phyloP scores from a whole-genome alignment of 192 early-diverging fungal genomes.

The Podochytrium sp. region DNA sequence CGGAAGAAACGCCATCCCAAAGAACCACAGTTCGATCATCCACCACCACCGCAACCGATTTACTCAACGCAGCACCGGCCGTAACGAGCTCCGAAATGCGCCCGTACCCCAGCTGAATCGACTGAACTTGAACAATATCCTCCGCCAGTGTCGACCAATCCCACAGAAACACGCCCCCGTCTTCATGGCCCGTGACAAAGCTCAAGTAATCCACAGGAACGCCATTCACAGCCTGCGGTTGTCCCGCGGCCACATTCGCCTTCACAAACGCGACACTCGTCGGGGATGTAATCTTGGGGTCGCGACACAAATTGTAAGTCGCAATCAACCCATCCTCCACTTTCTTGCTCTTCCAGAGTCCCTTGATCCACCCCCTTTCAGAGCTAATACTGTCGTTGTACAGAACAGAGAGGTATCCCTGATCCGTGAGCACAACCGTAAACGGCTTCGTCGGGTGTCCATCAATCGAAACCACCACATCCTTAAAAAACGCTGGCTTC shows the following conservation, averaged over 20 bases:
- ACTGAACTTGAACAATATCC: conserved; percentile 3
- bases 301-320: conserved; percentile 21
- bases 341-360: conserved; percentile 27
- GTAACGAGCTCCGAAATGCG: conserved; percentile 13
- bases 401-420: conserved; percentile 21
- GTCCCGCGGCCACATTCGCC: not conserved
- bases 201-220: conserved; percentile 13
- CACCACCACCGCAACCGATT: conserved; percentile 14
- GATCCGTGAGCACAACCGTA: conserved; percentile 28
- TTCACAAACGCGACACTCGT: conserved; percentile 21
- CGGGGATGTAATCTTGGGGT: not conserved
- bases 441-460: conserved; percentile 31
- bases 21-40: conserved; percentile 31
- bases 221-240: not conserved
- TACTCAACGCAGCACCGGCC: not conserved
- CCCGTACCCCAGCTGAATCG: conserved; percentile 18
- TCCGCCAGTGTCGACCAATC: conserved; percentile 23
- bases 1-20: conserved; percentile 29
- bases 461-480: conserved; percentile 24
- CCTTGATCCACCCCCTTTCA: conserved; percentile 19
- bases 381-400: conserved; percentile 27
- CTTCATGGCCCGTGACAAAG: conserved; percentile 36
- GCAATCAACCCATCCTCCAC: conserved; percentile 30
- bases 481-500: conserved; percentile 16
- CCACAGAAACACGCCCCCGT: conserved; percentile 28